A percentile compares a stretch with the other conserved stretches of the same genome.
Evolutionary conservation across 192 early-diverging fungal species (phyloP).

Genomic region (Piromyces sp.): DNA sequence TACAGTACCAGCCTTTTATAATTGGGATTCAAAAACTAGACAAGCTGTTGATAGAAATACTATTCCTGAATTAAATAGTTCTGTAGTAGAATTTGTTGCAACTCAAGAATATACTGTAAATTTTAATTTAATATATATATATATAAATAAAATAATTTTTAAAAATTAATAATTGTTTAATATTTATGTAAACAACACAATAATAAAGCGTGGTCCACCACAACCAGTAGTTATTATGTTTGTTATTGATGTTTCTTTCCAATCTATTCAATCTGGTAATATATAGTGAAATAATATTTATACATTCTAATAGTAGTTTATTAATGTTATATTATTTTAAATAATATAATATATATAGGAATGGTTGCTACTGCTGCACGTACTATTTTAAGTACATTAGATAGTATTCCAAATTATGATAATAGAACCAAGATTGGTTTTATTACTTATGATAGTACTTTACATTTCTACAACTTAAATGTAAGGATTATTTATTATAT

Average conservation of each 20-base stretch:
- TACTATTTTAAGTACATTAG: constrained; percentile 64
- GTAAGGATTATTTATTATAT: too few species aligned
- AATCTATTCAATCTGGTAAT: constrained; percentile 61
- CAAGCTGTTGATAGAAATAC: constrained; percentile 66
- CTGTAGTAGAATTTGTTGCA: constrained; percentile 84
- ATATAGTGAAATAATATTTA: too few species aligned
- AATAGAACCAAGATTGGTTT: constrained; percentile 75
- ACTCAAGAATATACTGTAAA: constrained; percentile 95
- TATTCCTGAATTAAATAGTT: constrained; percentile 73
- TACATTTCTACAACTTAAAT: constrained; percentile 85
- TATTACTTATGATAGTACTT: constrained; percentile 68
- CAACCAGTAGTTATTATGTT: constrained; percentile 87
- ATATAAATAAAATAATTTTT: too few species aligned
- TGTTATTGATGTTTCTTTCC: constrained; percentile 82
- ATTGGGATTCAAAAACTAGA: constrained; percentile 61
- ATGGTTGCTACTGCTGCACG: constrained; percentile 62
- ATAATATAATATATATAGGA: constrained; percentile 27
- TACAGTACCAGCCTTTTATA: constrained; percentile 51
- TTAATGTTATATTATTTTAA: too few species aligned
- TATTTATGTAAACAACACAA: too few species aligned
- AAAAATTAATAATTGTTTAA: too few species aligned
- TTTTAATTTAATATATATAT: too few species aligned
- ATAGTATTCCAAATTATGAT: constrained; percentile 73
- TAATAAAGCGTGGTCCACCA: constrained; percentile 61
- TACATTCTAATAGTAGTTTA: too few species aligned